Percentiles rank a stretch among this genome's conserved stretches.
Conservation (phyloP, 129 eudicot species). For the Deinandra increscens region DNA sequence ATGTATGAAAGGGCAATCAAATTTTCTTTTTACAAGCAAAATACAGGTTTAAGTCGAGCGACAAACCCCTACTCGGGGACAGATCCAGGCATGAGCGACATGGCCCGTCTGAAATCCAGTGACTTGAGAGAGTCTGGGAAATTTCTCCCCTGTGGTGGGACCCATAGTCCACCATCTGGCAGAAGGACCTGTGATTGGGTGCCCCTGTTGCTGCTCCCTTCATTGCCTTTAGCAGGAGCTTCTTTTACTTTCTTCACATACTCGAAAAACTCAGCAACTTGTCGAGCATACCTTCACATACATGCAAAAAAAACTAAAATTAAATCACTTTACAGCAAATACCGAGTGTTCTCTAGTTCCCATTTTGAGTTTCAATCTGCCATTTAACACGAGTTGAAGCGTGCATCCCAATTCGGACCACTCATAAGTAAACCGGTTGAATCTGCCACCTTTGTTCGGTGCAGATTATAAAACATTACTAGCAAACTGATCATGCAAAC, state of each 20-base stretch:
- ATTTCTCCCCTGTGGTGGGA: conserved; percentile 64
- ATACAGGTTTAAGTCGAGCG: not conserved
- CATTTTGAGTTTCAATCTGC: no score
- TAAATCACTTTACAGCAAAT: no score
- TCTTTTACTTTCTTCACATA: conserved; percentile 82
- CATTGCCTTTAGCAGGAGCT: conserved; percentile 34
- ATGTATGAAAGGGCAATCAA: conserved; percentile 9
- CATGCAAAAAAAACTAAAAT: not conserved
- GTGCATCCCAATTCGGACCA: not conserved
- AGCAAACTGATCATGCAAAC: conserved; percentile 14
- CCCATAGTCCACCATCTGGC: conserved; percentile 68
- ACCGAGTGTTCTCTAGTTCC: no score
- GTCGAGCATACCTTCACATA: conserved; percentile 86
- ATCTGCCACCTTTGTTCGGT: not conserved
- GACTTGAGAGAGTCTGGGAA: conserved; percentile 60
- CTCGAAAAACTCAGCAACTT: conserved; percentile 88
- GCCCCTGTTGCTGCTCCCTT: conserved; percentile 21
- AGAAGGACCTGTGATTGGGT: conserved; percentile 46
- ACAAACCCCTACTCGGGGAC: conserved; percentile 19
- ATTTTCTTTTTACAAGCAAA: conserved; percentile 33
- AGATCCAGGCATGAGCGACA: conserved; percentile 50
- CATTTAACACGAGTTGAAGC: no score
- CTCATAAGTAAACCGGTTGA: not conserved
- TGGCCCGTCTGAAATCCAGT: conserved; percentile 56
- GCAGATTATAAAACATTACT: not conserved